phyloP scores from a whole-genome alignment of 176 grass and related monocot genomes.

The Bothriochloa decipiens region DNA sequence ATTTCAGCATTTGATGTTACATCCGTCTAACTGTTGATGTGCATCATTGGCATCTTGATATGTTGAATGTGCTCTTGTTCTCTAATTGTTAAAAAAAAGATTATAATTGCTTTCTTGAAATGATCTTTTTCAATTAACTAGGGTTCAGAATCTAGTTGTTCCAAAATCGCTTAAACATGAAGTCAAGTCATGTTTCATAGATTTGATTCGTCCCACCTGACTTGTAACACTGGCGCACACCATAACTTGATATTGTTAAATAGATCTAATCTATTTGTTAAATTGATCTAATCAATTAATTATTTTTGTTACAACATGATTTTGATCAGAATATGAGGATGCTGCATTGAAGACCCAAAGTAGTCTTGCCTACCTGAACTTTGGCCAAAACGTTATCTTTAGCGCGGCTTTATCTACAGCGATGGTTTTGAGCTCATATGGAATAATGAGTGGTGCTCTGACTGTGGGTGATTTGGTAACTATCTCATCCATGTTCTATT shows the following conservation, averaged over 20 bases:
- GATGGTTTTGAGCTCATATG: constrained; percentile 97
- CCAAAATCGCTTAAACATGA: constrained; percentile 2
- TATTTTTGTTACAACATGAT: constrained; percentile 33
- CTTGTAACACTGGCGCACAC: neutral
- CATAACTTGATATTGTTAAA: constrained; percentile 34
- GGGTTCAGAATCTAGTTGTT: neutral
- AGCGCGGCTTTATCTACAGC: constrained; percentile 86
- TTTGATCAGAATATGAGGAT: constrained; percentile 78
- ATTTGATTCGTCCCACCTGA: constrained; percentile 7
- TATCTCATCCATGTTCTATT: constrained; percentile 26
- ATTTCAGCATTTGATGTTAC: constrained; percentile 14
- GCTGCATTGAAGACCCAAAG: constrained; percentile 94
- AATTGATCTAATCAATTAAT: constrained; percentile 44
- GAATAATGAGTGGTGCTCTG: constrained; percentile 95
- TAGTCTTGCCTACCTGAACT: constrained; percentile 94
- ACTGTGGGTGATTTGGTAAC: constrained; percentile 98
- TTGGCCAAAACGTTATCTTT: constrained; percentile 96
- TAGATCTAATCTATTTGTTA: constrained; percentile 43
- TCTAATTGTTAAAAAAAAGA: neutral
- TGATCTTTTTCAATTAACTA: constrained; percentile 11
- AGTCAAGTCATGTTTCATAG: constrained; percentile 17
- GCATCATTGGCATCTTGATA: constrained; percentile 33
- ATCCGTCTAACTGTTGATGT: constrained; percentile 14
- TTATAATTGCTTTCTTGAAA: neutral
- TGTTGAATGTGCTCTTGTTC: constrained; percentile 29